These are phyloP conservation scores for Macrolepiota albuminosa DNA, from an alignment of 768 basidiomycete species.

Conservation along the genomic window DNA sequence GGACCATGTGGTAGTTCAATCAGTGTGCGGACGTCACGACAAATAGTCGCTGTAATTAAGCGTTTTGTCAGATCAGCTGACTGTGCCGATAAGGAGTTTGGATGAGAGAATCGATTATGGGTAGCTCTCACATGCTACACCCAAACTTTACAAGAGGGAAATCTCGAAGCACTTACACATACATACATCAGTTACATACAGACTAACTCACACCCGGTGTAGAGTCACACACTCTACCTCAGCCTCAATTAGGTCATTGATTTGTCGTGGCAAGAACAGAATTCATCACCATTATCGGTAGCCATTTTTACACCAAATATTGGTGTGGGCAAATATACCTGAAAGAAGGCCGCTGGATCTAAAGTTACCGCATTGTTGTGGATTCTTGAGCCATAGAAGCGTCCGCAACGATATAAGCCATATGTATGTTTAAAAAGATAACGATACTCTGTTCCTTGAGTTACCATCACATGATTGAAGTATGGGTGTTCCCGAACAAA, in stretches of 20 bases:
- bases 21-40: not conserved
- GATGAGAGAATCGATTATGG: not conserved
- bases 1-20: constrained; percentile 35
- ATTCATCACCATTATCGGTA: too few species aligned
- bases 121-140: too few species aligned
- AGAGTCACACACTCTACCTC: too few species aligned
- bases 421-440: not conserved
- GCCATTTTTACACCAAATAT: too few species aligned
- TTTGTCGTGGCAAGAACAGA: too few species aligned
- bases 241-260: too few species aligned
- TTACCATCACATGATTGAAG: constrained; percentile 1
- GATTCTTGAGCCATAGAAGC: not conserved
- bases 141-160: too few species aligned
- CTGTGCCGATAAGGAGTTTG: not conserved
- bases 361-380: not conserved
- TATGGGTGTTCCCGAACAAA: constrained; percentile 11
- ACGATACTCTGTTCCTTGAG: not conserved
- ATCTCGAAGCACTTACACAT: too few species aligned
- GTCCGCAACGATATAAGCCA: not conserved
- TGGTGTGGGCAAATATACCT: too few species aligned
- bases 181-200: too few species aligned
- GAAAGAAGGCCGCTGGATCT: too few species aligned
- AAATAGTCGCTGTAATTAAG: not conserved
- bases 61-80: not conserved
- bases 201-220: too few species aligned